phyloP scores from a whole-genome alignment of 768 basidiomycete genomes.

The Kwoniella newhampshirensis region DNA sequence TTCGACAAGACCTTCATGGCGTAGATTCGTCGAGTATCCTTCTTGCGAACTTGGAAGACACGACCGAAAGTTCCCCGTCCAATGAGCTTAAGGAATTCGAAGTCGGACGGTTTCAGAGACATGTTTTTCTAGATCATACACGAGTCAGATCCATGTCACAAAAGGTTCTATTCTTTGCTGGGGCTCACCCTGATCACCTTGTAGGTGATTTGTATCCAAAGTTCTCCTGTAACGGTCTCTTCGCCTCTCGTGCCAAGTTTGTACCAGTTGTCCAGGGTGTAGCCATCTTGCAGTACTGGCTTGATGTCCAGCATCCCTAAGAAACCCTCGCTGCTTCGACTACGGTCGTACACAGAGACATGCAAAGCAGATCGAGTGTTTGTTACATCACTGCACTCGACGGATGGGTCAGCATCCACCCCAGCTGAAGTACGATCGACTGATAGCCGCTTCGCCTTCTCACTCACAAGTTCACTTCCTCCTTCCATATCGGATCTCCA shows the following conservation, averaged over 20 bases:
- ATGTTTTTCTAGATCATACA: conserved; percentile 67
- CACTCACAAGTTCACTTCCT: conserved; percentile 94
- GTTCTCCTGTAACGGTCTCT: conserved; percentile 85
- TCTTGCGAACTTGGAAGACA: conserved; percentile 98
- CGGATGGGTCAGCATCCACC: conserved; percentile 14
- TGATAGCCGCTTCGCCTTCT: background rate
- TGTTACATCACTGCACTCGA: conserved; percentile 76
- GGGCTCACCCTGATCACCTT: conserved; percentile 78
- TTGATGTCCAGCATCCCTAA: conserved; percentile 88
- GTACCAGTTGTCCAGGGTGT: conserved; percentile 92
- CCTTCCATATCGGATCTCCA: conserved; percentile 97
- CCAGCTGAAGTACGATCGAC: background rate
- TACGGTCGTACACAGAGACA: conserved; percentile 86
- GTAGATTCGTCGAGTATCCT: conserved; percentile 96
- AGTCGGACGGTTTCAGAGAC: conserved; percentile 85
- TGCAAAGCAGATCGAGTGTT: conserved; percentile 78
- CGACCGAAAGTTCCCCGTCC: conserved; percentile 97
- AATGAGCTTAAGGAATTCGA: conserved; percentile 98
- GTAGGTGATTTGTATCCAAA: conserved; percentile 90
- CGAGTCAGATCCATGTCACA: background rate
- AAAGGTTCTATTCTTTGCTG: background rate
- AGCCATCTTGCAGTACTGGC: conserved; percentile 85
- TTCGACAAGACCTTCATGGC: conserved; percentile 99
- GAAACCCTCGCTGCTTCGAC: conserved; percentile 79
- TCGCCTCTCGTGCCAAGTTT: conserved; percentile 51